Evolutionary conservation across 768 basidiomycete genomes (phyloP), one percentile per base, ranked within the genome.

Genomic region (Boletus bicolor): DNA sequence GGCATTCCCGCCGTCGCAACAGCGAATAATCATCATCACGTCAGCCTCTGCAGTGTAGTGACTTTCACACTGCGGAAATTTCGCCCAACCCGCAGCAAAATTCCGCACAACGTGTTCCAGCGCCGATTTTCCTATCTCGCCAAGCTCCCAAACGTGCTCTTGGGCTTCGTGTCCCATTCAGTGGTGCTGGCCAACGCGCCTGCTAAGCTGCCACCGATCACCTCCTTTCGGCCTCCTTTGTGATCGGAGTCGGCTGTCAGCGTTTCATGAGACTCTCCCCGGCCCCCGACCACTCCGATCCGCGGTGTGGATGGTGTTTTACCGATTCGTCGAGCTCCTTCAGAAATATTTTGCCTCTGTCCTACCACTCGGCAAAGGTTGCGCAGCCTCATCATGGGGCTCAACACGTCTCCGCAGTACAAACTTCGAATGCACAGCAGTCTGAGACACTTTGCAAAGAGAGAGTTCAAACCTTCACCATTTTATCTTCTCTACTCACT

Each of bases 151-250:
- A 44, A 24, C 15, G 36, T 47, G 44, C 50, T 4, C 28, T 19
- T 15, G n/a, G 39, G n/a, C 47, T 28, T 59, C 51, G 37, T 42
- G 41, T 42, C 35, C 26, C 43, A 36, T 43, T 52, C 46, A 24
- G 19, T 34, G 38, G 30, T 51, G 43, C 43, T 17, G 43, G 35
- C 51, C 28, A 30, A 30, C 28, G 28, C 62, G 60, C 58, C 44
- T 42, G 52, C 21, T 24, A 24, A 24, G 51, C 62, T 64, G 65
- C 67, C 66, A 66, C 58, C 44, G 66, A 67, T 67, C 66, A 37
- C 55, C 55, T 51, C 52, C 56, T 35, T 15, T 47, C 47, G 34
- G 37, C 49, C 55, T 39, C 60, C 66, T 48, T 48, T 63, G 30
- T 66, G 65, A 68, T 67, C 64, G 67, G 64, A 47, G 42, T 50